Evolutionary conservation across 257 asterid species (phyloP), one percentile per base, ranked within the genome.

Genomic region (Leonotis leonurus): DNA sequence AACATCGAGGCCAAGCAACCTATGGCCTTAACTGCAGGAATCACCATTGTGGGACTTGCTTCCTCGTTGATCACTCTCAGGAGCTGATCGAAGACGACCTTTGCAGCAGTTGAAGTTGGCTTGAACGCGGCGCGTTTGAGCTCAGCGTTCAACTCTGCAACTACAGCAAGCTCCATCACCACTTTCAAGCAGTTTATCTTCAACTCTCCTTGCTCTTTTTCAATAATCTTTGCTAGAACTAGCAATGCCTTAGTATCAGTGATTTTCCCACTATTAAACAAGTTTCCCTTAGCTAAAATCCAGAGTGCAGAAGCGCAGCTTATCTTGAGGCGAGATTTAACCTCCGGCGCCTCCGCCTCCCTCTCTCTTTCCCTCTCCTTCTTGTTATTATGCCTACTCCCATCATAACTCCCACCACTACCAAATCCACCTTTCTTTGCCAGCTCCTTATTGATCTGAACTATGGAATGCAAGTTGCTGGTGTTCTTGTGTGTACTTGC

Each of bases 41-140:
- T 70, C 71, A 79, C 68, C 26, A 71, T 64, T 8, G 35, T 2
- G 1, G 70, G 61, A 20, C 45, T 41, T 1, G 16, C 9, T 11
- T 73, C 81, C 62, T 81, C 79, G 12, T 75, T 77, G 49, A 81
- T 68, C 58, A 81, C 84, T 27, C 72, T 69, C 65, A 81, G 18
- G n/a, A 85, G 93, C 71, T 85, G 93, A 62, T 85, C 84, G 13
- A 85, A 41, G n/a, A 85, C 74, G 2, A 77, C 81, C 33, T 71
- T 81, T 2, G 83, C 84, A 3, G 84, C 83, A 0, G 83, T 68
- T 0, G 86, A 68, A 21, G 59, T 75, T 11, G 85, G 84, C 66
- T 77, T 81, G 20, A 85, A 81, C 12, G 81, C 83, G 0, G 67
- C 39, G 10, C 88, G 78, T 64, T 74, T 74, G 8, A 81, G 77